phyloP scores from a whole-genome alignment of 129 eudicot species.

The Kitagawia praeruptora region DNA sequence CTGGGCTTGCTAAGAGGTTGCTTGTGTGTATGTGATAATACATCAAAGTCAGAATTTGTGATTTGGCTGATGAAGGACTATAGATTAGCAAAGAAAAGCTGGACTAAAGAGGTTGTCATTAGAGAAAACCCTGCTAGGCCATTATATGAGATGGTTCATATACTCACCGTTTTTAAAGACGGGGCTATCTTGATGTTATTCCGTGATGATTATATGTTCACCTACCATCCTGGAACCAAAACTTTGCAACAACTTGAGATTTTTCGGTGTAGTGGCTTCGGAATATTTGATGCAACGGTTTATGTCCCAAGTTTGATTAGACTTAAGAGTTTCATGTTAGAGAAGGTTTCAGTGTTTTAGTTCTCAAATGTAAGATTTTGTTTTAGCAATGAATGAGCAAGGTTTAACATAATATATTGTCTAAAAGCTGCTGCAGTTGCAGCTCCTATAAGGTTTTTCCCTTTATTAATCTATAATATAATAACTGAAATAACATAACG shows the following conservation, averaged over 20 bases:
- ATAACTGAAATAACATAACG: too few species aligned
- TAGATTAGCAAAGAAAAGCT: background rate
- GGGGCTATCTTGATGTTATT: conserved; percentile 14
- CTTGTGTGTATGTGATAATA: conserved; percentile 29
- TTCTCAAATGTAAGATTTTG: background rate
- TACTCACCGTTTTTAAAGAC: conserved; percentile 16
- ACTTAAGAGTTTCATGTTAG: conserved; percentile 14
- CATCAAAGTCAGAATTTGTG: conserved; percentile 19
- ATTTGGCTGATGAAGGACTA: conserved; percentile 47
- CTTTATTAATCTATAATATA: too few species aligned
- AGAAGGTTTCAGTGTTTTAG: conserved; percentile 11
- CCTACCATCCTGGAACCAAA: conserved; percentile 1
- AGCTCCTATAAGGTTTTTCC: background rate
- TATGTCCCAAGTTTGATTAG: conserved; percentile 24
- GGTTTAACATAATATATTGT: background rate
- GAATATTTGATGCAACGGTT: background rate
- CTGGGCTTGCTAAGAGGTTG: conserved; percentile 26
- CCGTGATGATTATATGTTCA: conserved; percentile 8
- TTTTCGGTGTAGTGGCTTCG: background rate
- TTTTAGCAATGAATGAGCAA: background rate
- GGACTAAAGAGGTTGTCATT: conserved; percentile 27
- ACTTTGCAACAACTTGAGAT: background rate
- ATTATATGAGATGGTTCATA: conserved; percentile 6
- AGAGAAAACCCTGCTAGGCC: background rate
- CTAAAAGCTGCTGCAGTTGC: background rate